A percentile compares a stretch with the other conserved stretches of the same genome.
These are phyloP conservation scores for Suillus luteus DNA, from an alignment of 768 basidiomycete species.

Conservation along the genomic window DNA sequence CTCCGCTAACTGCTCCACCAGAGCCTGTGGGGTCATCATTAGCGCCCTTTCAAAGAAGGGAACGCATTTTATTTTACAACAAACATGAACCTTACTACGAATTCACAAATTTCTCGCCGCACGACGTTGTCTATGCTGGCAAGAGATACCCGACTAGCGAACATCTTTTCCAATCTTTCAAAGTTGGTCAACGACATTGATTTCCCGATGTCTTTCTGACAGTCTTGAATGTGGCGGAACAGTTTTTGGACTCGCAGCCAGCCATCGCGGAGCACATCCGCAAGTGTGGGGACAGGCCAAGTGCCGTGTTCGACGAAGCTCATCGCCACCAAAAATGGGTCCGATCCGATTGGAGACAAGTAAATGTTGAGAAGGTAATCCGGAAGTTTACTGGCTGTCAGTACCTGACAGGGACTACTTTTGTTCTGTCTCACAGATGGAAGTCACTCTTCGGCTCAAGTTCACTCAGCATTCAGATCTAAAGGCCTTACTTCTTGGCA, in stretches of 20 bases:
- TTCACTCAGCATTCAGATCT: conserved; percentile 70
- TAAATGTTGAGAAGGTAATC: conserved; percentile 64
- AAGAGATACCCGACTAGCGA: conserved; percentile 75
- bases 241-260: conserved; percentile 64
- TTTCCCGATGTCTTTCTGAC: background rate
- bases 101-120: conserved; percentile 74
- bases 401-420: background rate
- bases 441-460: conserved; percentile 62
- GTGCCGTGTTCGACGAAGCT: conserved; percentile 67
- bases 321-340: conserved; percentile 63
- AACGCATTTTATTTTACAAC: conserved; percentile 61
- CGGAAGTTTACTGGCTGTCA: background rate
- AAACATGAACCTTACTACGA: conserved; percentile 66
- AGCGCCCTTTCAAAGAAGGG: conserved; percentile 33
- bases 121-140: conserved; percentile 61
- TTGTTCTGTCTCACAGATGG: conserved; percentile 50
- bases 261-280: conserved; percentile 70
- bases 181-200: conserved; percentile 38
- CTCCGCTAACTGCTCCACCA: conserved; percentile 35
- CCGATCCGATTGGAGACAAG: conserved; percentile 65
- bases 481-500: conserved; percentile 58
- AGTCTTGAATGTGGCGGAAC: conserved; percentile 5
- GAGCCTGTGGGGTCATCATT: conserved; percentile 31
- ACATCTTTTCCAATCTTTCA: conserved; percentile 77
- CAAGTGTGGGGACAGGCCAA: conserved; percentile 61